Base-by-base conservation (phyloP, 208 protist genomes). In the Acanthamoeba healyi region DNA sequence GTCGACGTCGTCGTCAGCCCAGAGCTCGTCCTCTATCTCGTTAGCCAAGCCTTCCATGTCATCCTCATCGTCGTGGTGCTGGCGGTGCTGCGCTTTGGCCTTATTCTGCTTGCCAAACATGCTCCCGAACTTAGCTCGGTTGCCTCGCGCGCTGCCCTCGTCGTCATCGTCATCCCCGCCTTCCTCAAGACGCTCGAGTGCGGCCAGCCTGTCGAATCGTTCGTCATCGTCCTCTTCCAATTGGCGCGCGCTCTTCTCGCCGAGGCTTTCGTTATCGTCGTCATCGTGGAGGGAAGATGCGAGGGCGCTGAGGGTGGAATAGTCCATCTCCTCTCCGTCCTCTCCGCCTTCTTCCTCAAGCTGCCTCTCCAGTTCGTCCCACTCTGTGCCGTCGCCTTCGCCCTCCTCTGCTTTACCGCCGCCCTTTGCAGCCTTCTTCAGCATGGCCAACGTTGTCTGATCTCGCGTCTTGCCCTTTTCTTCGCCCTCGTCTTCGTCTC, bases 311-410 rank as follows among this genome's bases (percentile, higher is more conserved):
- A 72, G 34, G 9, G 29, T 72, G 26, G 63, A 2, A n/a, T 72
- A 72, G 63, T 72, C 63, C 63, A 72, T 40, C 34, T 72, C 63
- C 29, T 40, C 12, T 36, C 34, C 63, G 15, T 72, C 63, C 4
- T 72, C 63, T 3, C 63, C 63, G 32, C 34, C 32, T 19, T 72
- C 63, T 29, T 72, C 63, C 34, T 72, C 63, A 12, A 72, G 34
- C 34, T 72, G 32, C 26, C 34, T 72, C 63, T 72, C 63, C 63
- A 72, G 63, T 29, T 72, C 63, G 14, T 72, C 63, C 63, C 63
- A 72, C 17, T 58, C 51, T 12, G 44, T 49, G 51, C 51, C 51
- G 6, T 58, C n/a, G n/a, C n/a, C n/a, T n/a, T n/a, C 51, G 17
- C 19, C 51, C 32, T 32, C 63, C 63, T 72, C 63, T 29, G 32